Conservation (phyloP, 2,329 filamentous ascomycete species). For the Aspergillus sergii region DNA sequence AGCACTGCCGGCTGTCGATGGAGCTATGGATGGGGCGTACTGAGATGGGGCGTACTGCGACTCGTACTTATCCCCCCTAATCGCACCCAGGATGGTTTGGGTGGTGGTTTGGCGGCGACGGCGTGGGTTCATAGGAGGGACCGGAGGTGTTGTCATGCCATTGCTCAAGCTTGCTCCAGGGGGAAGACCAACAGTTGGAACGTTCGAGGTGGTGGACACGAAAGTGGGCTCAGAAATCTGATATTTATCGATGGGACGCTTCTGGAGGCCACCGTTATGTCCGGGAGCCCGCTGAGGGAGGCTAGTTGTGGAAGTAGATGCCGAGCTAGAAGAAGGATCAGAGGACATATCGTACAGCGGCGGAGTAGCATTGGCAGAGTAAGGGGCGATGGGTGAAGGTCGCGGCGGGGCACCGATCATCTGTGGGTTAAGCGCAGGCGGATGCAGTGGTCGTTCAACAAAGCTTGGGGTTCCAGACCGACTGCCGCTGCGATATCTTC, state of each 20-base stretch:
- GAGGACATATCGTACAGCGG: slow-evolving; percentile 50
- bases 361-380: slow-evolving; percentile 57
- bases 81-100: slow-evolving; percentile 43
- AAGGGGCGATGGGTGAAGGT: slow-evolving; percentile 50
- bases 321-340: slow-evolving; percentile 44
- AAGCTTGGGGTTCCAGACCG: slow-evolving; percentile 38
- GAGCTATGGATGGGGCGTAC: background rate
- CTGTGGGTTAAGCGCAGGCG: slow-evolving; percentile 28
- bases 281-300: slow-evolving; percentile 33
- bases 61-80: slow-evolving; percentile 41
- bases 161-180: slow-evolving; percentile 58
- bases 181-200: slow-evolving; percentile 61
- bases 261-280: slow-evolving; percentile 44
- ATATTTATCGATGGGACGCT: slow-evolving; percentile 61
- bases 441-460: slow-evolving; percentile 37
- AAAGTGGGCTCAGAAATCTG: slow-evolving; percentile 64
- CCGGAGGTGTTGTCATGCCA: slow-evolving; percentile 54
- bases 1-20: slow-evolving; percentile 25
- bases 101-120: slow-evolving; percentile 53
- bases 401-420: slow-evolving; percentile 46
- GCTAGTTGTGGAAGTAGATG: slow-evolving; percentile 25
- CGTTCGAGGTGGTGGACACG: slow-evolving; percentile 57
- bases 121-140: slow-evolving; percentile 63
- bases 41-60: slow-evolving; percentile 11
- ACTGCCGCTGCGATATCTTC: slow-evolving; percentile 43